These are phyloP conservation scores for Furcasterigmium sp. DNA, from an alignment of 2,329 filamentous ascomycete genomes.

Conservation along the genomic window DNA sequence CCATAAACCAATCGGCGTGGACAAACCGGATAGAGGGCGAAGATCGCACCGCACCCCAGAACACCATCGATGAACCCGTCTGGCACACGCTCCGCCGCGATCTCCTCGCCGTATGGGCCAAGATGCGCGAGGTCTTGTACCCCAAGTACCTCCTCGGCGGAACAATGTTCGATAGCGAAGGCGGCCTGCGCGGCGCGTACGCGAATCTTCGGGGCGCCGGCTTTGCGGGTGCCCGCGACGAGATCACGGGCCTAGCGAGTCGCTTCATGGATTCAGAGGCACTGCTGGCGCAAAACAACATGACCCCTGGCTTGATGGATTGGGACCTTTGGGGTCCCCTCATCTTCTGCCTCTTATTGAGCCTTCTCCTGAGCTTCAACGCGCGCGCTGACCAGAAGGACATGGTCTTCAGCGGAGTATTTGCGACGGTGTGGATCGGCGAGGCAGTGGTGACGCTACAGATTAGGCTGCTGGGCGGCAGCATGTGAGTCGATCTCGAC, in stretches of 20 bases:
- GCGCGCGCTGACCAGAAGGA: slow-evolving; percentile 77
- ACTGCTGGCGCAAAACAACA: slow-evolving; percentile 56
- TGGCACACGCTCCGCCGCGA: slow-evolving; percentile 97
- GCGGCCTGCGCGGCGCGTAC: slow-evolving; percentile 55
- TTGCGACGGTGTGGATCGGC: slow-evolving; percentile 94
- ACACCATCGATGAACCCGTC: slow-evolving; percentile 95
- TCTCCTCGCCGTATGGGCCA: slow-evolving; percentile 89
- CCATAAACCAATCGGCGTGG: slow-evolving; percentile 73
- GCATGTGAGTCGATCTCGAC: slow-evolving; percentile 66
- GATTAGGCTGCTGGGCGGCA: slow-evolving; percentile 92
- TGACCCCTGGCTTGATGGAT: slow-evolving; percentile 87
- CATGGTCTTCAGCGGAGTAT: slow-evolving; percentile 90
- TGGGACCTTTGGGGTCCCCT: slow-evolving; percentile 99
- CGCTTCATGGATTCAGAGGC: slow-evolving; percentile 60
- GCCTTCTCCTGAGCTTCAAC: slow-evolving; percentile 79
- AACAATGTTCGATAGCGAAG: slow-evolving; percentile 54
- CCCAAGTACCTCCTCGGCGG: slow-evolving; percentile 84
- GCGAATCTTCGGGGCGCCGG: slow-evolving; percentile 55
- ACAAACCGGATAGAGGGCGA: slow-evolving; percentile 89
- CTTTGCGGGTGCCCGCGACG: slow-evolving; percentile 54
- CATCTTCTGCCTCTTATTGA: slow-evolving; percentile 86
- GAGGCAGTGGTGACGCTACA: slow-evolving; percentile 96
- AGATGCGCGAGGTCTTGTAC: slow-evolving; percentile 95
- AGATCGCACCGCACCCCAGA: slow-evolving; percentile 81
- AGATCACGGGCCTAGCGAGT: slow-evolving; percentile 55